Conservation (phyloP, 257 asterid genomes). For the Jacaranda mimosifolia region DNA sequence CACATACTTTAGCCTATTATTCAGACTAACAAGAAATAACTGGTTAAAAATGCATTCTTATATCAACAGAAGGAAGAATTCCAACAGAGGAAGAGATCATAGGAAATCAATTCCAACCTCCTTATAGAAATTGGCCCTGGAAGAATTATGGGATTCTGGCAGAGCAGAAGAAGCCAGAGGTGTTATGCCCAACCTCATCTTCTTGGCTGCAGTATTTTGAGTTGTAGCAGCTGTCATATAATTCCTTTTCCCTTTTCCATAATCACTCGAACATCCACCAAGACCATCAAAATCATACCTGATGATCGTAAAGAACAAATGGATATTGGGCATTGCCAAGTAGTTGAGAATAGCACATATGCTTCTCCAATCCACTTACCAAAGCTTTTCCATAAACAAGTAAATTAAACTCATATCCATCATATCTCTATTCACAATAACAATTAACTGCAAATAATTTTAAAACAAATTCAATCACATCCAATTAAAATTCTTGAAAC, state of each 20-base stretch:
- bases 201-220: slow-evolving; percentile 59
- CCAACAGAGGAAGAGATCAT: slow-evolving; percentile 22
- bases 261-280: slow-evolving; percentile 68
- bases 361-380: slow-evolving; percentile 56
- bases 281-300: slow-evolving; percentile 71
- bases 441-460: slow-evolving; percentile 27
- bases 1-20: slow-evolving; percentile 26
- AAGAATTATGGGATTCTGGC: slow-evolving; percentile 53
- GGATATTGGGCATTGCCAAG: slow-evolving; percentile 70
- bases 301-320: slow-evolving; percentile 72
- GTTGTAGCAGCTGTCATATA: slow-evolving; percentile 43
- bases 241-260: slow-evolving; percentile 55
- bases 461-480: slow-evolving; percentile 25
- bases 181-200: slow-evolving; percentile 62
- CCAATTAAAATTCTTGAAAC: slow-evolving; percentile 7
- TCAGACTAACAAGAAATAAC: neutral
- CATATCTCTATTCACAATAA: slow-evolving; percentile 34
- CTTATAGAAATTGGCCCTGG: slow-evolving; percentile 67
- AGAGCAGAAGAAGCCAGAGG: slow-evolving; percentile 75
- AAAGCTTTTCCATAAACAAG: slow-evolving; percentile 39
- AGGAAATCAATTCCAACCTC: slow-evolving; percentile 62
- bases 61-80: slow-evolving; percentile 15
- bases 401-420: slow-evolving; percentile 31
- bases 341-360: slow-evolving; percentile 44
- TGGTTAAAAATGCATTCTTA: neutral